phyloP scores from a whole-genome alignment of 192 early-diverging fungal species.

The Backusella tuberculispora region DNA sequence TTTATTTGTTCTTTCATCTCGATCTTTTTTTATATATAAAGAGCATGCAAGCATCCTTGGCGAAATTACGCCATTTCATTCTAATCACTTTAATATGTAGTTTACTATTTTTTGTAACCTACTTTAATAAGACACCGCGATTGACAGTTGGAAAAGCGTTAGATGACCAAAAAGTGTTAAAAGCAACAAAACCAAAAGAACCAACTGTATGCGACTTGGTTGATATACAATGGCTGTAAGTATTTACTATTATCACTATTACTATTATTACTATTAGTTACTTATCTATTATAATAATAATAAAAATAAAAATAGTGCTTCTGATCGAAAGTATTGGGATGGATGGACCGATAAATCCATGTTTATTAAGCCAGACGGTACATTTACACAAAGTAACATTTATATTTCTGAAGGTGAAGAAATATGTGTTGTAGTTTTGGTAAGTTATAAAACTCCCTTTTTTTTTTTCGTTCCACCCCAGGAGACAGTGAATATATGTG shows the following conservation, averaged over 20 bases:
- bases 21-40: not conserved
- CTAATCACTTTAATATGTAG: not conserved
- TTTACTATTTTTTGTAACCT: conserved; percentile 6
- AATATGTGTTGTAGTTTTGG: conserved; percentile 35
- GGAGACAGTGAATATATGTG: not conserved
- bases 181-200: not conserved
- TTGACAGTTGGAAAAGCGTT: conserved; percentile 6
- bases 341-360: conserved; percentile 30
- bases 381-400: conserved; percentile 25
- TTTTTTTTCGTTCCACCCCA: not conserved
- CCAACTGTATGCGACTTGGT: not conserved
- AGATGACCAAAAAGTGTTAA: not conserved
- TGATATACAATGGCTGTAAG: conserved; percentile 11
- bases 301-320: conserved; percentile 15
- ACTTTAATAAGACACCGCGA: not conserved
- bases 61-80: conserved; percentile 14
- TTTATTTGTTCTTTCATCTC: not conserved
- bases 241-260: not conserved
- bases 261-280: not conserved
- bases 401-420: conserved; percentile 24
- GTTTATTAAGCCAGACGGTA: conserved; percentile 32
- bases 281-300: not conserved
- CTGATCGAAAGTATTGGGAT: conserved; percentile 37
- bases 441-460: conserved; percentile 8
- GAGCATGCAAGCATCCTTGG: conserved; percentile 11